Conservation (phyloP, 257 asterid genomes). For the Solanum stenotomum region DNA sequence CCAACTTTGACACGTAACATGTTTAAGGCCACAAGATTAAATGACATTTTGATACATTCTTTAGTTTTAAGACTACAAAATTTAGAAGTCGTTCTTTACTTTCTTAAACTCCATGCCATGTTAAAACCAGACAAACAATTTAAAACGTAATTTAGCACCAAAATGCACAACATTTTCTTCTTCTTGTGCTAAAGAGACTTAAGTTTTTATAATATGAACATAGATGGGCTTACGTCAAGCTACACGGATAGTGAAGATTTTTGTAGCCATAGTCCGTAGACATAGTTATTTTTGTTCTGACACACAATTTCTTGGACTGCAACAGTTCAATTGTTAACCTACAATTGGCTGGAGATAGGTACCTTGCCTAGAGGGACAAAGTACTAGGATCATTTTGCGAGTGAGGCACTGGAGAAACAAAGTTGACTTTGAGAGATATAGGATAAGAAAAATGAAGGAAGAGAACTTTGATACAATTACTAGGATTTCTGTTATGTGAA, state of each 20-base stretch:
- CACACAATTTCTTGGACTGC: not conserved
- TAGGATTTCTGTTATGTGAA: not conserved
- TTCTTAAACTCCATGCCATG: not conserved
- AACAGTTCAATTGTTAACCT: not conserved
- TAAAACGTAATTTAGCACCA: not conserved
- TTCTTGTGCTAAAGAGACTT: not conserved
- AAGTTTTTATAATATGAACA: not conserved
- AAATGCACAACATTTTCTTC: not conserved
- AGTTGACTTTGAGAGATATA: not conserved
- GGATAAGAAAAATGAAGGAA: not conserved
- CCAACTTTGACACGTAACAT: rapidly evolving
- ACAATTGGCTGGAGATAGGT: not conserved
- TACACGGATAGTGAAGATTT: not conserved
- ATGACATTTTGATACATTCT: not conserved
- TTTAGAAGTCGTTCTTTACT: not conserved
- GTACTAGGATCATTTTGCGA: not conserved
- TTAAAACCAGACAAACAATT: not conserved
- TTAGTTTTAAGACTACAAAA: not conserved
- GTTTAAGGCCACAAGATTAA: not conserved
- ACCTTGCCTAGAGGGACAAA: not conserved
- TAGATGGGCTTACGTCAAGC: too few species aligned
- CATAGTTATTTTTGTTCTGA: not conserved
- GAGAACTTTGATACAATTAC: not conserved
- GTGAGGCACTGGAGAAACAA: not conserved
- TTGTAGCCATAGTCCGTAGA: not conserved